Base-by-base conservation (phyloP, 306 rosid species). In the Castanospermum australe region DNA sequence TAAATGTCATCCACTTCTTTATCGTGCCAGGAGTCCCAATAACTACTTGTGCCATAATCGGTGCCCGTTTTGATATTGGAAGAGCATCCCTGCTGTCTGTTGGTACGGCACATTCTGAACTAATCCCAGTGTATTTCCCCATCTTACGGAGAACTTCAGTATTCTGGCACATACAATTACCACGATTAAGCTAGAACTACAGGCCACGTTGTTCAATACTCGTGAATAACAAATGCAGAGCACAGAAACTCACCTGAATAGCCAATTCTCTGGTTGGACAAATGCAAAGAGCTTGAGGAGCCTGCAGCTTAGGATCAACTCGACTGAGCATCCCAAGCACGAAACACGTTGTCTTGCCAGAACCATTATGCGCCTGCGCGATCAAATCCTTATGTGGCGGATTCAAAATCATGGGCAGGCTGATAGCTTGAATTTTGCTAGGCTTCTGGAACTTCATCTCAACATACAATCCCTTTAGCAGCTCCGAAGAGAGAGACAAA, bases 1-100 rank as follows among this genome's bases (percentile, higher is more conserved):
- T 87, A 5, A 5, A 9, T 5, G 85, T 50, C 84, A 94, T 89
- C 91, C 88, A 90, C 79, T 67, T 92, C 86, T 87, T 90, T 5
- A 94, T 81, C 0, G 98, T 94, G 35, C 98, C 98, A 47, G 98
- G 97, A 11, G 98, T 94, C 22, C 98, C 98, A n/a, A 94, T 89
- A 52, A 94, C 91, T 22, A 94, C 87, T 61, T 92, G 98, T 11
- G 97, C 96, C 71, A 83, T 64, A 10, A 89, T 28, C 0, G 97
- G 97, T 0, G 94, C 59, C 4, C 94, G 76, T 75, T 84, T 90
- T 0, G 69, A 3, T 8, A 85, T 25, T 0, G 87, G 82, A 22
- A 79, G 44, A 8, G 85, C 36, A 44, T 76, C 85, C 12, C 88
- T 82, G 67, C 84, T 87, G 50, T 88, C 97, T n/a, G 48, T 39